Conservation (phyloP, 495 filamentous ascomycete species). For the Penicillium mononematosum region DNA sequence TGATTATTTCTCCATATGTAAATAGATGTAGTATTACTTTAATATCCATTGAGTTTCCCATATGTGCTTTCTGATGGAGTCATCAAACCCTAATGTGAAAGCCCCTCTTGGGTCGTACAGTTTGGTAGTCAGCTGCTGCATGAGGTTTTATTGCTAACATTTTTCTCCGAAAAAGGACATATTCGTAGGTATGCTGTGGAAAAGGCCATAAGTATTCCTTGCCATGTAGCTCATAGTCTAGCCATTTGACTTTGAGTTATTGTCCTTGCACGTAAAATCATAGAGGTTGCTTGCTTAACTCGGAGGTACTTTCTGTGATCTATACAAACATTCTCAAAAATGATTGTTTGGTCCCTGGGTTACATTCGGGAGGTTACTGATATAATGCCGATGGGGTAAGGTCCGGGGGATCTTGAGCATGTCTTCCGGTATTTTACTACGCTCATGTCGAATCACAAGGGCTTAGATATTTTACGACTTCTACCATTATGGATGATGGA, state of each 20-base stretch:
- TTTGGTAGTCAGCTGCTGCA: not conserved
- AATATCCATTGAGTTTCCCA: not conserved
- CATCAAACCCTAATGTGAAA: not conserved
- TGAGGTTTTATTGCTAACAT: not conserved
- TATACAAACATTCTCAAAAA: not conserved
- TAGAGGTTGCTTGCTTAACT: not conserved
- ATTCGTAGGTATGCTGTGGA: not conserved
- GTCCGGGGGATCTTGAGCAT: slow-evolving; percentile 5
- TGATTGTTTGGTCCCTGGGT: slow-evolving; percentile 9
- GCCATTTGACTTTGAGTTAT: not conserved
- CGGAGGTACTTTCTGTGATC: not conserved
- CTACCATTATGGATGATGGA: not conserved
- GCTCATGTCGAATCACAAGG: not conserved
- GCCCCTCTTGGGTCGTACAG: not conserved
- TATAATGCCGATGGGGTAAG: slow-evolving; percentile 11
- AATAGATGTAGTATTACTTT: not conserved
- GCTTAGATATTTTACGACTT: not conserved
- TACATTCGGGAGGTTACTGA: slow-evolving; percentile 30
- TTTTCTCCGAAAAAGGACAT: not conserved
- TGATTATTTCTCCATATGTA: not conserved
- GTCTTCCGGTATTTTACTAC: not conserved
- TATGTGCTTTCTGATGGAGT: not conserved
- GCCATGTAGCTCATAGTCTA: not conserved
- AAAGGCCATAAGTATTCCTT: not conserved
- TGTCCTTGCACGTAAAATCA: not conserved